These are phyloP conservation scores for Talaromyces sp. DNA, from an alignment of 2,329 filamentous ascomycete genomes.

Conservation along the genomic window DNA sequence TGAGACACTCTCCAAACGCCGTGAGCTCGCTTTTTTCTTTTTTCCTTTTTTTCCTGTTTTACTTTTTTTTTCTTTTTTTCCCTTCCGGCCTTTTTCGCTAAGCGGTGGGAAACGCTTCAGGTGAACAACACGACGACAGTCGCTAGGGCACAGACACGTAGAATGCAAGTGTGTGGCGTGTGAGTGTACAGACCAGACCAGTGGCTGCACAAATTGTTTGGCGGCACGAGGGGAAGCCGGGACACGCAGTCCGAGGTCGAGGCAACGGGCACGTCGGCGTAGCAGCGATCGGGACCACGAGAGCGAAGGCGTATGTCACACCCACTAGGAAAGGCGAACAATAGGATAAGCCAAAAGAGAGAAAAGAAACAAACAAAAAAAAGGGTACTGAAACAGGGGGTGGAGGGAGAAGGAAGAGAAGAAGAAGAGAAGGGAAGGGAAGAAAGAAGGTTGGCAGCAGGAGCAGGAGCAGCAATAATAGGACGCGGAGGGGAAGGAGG, in stretches of 20 bases:
- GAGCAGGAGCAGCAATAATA: slow-evolving; percentile 10
- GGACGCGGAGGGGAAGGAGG: slow-evolving; percentile 12
- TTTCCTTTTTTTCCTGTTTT: not conserved
- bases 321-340: slow-evolving; percentile 32
- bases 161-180: not conserved
- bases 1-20: not conserved
- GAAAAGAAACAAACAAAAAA: slow-evolving; percentile 16
- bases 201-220: slow-evolving; percentile 37
- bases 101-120: slow-evolving; percentile 15
- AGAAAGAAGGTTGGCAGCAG: slow-evolving; percentile 11
- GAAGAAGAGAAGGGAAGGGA: slow-evolving; percentile 16
- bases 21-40: not conserved
- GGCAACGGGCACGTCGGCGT: slow-evolving; percentile 7
- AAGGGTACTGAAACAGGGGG: slow-evolving; percentile 12
- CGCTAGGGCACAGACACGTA: not conserved
- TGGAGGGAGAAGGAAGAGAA: slow-evolving; percentile 15
- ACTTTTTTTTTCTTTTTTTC: not conserved
- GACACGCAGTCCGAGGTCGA: slow-evolving; percentile 12
- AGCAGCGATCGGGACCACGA: slow-evolving; percentile 23
- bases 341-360: slow-evolving; percentile 14
- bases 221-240: slow-evolving; percentile 18
- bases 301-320: slow-evolving; percentile 42
- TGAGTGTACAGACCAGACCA: slow-evolving; percentile 40
- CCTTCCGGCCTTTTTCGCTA: not conserved
- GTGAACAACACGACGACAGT: not conserved